These are phyloP conservation scores for Verbascum thapsus DNA, from an alignment of 257 asterid genomes.

Conservation along the genomic window DNA sequence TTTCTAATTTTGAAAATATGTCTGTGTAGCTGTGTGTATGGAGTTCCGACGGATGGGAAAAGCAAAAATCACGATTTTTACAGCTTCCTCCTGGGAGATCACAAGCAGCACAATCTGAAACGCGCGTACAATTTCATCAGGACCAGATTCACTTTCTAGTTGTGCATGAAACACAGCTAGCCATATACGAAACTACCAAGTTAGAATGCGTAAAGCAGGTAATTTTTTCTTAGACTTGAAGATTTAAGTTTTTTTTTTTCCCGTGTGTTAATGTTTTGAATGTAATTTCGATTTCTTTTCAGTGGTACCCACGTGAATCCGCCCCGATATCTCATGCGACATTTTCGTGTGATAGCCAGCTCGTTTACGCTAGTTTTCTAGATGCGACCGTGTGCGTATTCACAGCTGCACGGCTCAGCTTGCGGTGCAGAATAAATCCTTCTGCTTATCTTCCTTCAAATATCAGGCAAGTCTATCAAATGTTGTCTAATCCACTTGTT, in stretches of 20 bases:
- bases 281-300: neutral
- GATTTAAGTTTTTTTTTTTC: neutral
- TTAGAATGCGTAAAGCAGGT: slow-evolving; percentile 60
- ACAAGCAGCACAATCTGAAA: slow-evolving; percentile 50
- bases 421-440: slow-evolving; percentile 58
- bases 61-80: slow-evolving; percentile 48
- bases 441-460: slow-evolving; percentile 52
- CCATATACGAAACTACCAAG: slow-evolving; percentile 58
- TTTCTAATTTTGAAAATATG: slow-evolving; percentile 20
- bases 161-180: slow-evolving; percentile 67
- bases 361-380: slow-evolving; percentile 50
- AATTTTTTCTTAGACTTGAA: neutral
- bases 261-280: slow-evolving; percentile 2
- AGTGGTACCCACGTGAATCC: slow-evolving; percentile 63
- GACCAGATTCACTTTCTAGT: slow-evolving; percentile 64
- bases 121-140: slow-evolving; percentile 65
- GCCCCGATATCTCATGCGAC: slow-evolving; percentile 65
- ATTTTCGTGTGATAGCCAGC: slow-evolving; percentile 65
- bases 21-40: slow-evolving; percentile 56
- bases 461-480: slow-evolving; percentile 38
- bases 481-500: no score
- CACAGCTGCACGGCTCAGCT: slow-evolving; percentile 48
- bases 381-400: slow-evolving; percentile 57
- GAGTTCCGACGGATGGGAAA: slow-evolving; percentile 67
- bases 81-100: slow-evolving; percentile 64